A percentile compares a stretch with the other conserved stretches of the same genome.
Evolutionary conservation across 2,329 filamentous ascomycete species (phyloP).

Genomic region (Calycina marina): DNA sequence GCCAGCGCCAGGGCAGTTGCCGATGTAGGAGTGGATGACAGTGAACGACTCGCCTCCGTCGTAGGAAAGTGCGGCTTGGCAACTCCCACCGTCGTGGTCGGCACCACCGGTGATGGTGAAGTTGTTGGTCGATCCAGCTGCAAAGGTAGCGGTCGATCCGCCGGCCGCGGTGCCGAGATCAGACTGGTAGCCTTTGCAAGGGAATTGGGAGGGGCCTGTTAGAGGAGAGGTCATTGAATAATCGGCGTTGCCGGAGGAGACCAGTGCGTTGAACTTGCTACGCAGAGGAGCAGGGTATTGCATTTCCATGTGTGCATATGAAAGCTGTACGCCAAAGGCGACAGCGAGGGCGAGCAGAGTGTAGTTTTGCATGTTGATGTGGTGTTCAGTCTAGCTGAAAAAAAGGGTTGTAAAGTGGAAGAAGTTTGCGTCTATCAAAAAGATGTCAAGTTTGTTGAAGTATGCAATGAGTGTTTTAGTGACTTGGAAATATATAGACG

Average conservation of each 20-base stretch:
- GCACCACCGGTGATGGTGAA: slow-evolving; percentile 34
- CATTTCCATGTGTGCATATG: slow-evolving; percentile 7
- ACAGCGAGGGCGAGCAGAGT: slow-evolving; percentile 1
- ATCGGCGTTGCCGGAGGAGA: slow-evolving; percentile 2
- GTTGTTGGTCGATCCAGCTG: slow-evolving; percentile 33
- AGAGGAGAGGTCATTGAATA: slow-evolving; percentile 8
- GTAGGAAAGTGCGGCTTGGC: slow-evolving; percentile 45
- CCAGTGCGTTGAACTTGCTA: slow-evolving; percentile 4
- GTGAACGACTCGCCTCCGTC: slow-evolving; percentile 41
- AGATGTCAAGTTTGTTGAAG: too few relatives aligned
- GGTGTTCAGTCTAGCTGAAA: slow-evolving; percentile 2
- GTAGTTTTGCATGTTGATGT: slow-evolving; percentile 1
- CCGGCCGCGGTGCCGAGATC: slow-evolving; percentile 24
- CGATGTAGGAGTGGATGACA: slow-evolving; percentile 39
- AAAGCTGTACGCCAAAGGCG: neutral
- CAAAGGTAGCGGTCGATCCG: slow-evolving; percentile 43
- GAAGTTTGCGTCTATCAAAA: too few relatives aligned
- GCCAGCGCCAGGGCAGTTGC: slow-evolving; percentile 11
- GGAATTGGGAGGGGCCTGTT: slow-evolving; percentile 26
- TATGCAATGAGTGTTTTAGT: too few relatives aligned
- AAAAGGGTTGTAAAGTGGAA: too few relatives aligned
- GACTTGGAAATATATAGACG: too few relatives aligned
- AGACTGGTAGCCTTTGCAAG: slow-evolving; percentile 13
- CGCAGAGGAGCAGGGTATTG: slow-evolving; percentile 8
- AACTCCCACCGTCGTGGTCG: slow-evolving; percentile 39